phyloP scores from a whole-genome alignment of 176 grass and related monocot genomes.

The Musa schizocarpa region DNA sequence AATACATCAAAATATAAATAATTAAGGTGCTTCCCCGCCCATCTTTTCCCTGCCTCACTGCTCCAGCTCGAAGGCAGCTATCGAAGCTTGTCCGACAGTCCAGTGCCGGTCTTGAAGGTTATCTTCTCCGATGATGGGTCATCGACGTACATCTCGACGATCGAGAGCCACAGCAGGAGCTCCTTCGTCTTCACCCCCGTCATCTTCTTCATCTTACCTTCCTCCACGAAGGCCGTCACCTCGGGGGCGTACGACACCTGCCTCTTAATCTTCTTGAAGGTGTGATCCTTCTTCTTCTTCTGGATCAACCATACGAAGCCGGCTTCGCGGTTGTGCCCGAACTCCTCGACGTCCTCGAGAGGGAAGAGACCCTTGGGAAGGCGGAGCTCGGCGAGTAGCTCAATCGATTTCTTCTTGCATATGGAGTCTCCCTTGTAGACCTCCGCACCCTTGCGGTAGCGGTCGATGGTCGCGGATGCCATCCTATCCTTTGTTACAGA shows the following conservation, averaged over 20 bases:
- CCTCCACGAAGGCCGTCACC: conserved; percentile 9
- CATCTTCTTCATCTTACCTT: conserved; percentile 24
- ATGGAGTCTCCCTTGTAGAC: background rate
- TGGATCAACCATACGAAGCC: conserved; percentile 22
- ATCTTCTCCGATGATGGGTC: background rate
- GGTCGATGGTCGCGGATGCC: conserved; percentile 11
- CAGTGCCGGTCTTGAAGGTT: conserved; percentile 23
- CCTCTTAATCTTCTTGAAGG: conserved; percentile 27
- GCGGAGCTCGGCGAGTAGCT: conserved; percentile 13
- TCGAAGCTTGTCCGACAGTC: background rate
- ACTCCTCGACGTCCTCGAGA: conserved; percentile 24
- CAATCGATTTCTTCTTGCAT: conserved; percentile 12
- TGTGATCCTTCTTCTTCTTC: conserved; percentile 36
- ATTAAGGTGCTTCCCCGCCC: too few relatives aligned
- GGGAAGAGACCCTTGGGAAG: conserved; percentile 31
- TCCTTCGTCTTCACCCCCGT: conserved; percentile 23
- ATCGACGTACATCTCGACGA: conserved; percentile 17
- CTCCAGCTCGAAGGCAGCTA: background rate
- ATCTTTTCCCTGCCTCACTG: background rate
- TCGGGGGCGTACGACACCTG: conserved; percentile 17
- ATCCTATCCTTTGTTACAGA: background rate
- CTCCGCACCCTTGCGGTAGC: background rate
- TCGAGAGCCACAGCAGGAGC: conserved; percentile 20
- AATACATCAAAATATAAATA: too few relatives aligned
- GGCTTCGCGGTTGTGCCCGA: background rate